Conservation (phyloP, 352 stramenopile species). For the Phytophthora multivora region DNA sequence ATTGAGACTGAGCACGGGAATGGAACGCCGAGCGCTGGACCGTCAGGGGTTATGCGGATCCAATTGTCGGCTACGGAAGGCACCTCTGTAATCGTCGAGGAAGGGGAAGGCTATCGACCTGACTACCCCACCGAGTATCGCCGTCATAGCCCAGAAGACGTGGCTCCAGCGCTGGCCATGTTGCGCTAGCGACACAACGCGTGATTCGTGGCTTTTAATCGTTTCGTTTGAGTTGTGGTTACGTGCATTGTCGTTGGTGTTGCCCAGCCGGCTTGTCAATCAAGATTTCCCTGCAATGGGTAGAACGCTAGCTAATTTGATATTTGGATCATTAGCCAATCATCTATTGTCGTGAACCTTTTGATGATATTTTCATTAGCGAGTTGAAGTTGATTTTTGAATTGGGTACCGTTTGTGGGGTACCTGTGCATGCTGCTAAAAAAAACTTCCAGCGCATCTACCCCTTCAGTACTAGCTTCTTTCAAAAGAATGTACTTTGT, state of each 20-base stretch:
- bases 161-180: constrained; percentile 17
- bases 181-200: constrained; percentile 4
- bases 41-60: constrained; percentile 25
- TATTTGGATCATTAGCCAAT: no score
- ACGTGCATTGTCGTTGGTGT: not conserved
- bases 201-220: not conserved
- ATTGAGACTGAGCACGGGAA: constrained; percentile 37
- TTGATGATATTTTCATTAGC: no score
- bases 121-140: constrained; percentile 18
- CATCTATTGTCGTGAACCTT: no score
- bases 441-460: not conserved
- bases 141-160: not conserved
- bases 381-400: not conserved
- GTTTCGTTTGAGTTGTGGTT: not conserved
- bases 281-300: not conserved
- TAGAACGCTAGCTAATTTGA: no score
- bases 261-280: no score
- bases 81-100: constrained; percentile 21
- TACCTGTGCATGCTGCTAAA: no score
- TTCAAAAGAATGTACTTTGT: no score
- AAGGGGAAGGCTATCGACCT: constrained; percentile 27
- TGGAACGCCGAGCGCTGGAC: constrained; percentile 7
- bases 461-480: no score
- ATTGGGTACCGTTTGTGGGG: constrained; percentile 15
- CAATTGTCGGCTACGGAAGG: constrained; percentile 21